Conservation (phyloP, 108 stramenopile genomes). For the Skeletonema grethae region DNA sequence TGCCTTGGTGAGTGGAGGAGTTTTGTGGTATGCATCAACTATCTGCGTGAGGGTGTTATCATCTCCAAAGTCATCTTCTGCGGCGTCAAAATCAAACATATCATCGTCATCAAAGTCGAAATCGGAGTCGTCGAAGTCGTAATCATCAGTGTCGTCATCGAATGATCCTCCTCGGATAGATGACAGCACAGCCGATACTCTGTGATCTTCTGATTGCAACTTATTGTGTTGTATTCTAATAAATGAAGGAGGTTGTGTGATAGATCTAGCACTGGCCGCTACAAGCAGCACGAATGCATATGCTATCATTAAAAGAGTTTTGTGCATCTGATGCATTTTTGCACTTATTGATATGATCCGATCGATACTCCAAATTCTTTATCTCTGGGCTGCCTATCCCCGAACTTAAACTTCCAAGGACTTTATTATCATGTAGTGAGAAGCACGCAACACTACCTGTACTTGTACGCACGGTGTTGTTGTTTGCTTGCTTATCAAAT, state of each 20-base stretch:
- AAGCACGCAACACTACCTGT: too few species aligned
- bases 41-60: slow-evolving; percentile 60
- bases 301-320: background rate
- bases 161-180: slow-evolving; percentile 52
- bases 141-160: slow-evolving; percentile 58
- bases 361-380: too few species aligned
- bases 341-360: background rate
- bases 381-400: too few species aligned
- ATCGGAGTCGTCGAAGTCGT: slow-evolving; percentile 60
- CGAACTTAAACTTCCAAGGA: too few species aligned
- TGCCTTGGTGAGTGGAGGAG: slow-evolving; percentile 91
- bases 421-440: too few species aligned
- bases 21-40: slow-evolving; percentile 65
- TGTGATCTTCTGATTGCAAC: background rate
- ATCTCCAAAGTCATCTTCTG: slow-evolving; percentile 79
- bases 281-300: slow-evolving; percentile 1
- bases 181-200: background rate
- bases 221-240: slow-evolving; percentile 3
- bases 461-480: too few species aligned
- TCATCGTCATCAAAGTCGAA: slow-evolving; percentile 59
- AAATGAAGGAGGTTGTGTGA: background rate
- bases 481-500: too few species aligned
- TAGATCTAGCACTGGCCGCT: background rate
- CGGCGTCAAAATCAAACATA: slow-evolving; percentile 55
- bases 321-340: background rate